Evolutionary conservation across 73 alveolate genomes (phyloP).

Genomic region (Tetrahymena borealis): DNA sequence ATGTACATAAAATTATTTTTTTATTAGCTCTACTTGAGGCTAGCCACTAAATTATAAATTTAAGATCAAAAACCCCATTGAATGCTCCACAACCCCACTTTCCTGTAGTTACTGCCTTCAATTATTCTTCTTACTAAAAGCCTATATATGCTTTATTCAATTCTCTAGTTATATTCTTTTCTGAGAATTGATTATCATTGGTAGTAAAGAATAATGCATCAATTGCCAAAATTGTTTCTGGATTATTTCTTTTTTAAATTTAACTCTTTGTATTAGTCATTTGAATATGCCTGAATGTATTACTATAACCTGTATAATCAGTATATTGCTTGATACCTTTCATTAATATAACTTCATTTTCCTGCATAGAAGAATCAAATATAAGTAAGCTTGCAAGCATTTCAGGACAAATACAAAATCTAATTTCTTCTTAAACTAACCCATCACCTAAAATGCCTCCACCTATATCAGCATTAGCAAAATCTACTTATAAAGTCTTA

Average conservation of each 20-base stretch:
- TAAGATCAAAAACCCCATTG: slow-evolving; percentile 42
- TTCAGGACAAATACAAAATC: slow-evolving; percentile 70
- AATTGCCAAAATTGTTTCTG: slow-evolving; percentile 41
- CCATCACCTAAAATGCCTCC: slow-evolving; percentile 74
- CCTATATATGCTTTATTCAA: slow-evolving; percentile 45
- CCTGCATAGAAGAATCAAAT: slow-evolving; percentile 60
- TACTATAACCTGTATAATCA: slow-evolving; percentile 57
- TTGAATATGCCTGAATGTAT: background rate
- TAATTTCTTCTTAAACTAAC: slow-evolving; percentile 72
- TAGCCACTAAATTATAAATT: slow-evolving; percentile 47
- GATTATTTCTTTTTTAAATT: background rate
- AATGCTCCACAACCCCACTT: slow-evolving; percentile 71
- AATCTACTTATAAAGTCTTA: slow-evolving; percentile 33
- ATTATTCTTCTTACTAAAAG: background rate
- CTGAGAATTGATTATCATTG: slow-evolving; percentile 16
- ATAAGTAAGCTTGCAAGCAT: slow-evolving; percentile 42
- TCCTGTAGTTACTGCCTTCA: slow-evolving; percentile 42
- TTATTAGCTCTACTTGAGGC: slow-evolving; percentile 33
- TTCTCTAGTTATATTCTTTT: slow-evolving; percentile 26
- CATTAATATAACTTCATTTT: slow-evolving; percentile 63
- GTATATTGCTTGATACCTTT: slow-evolving; percentile 60
- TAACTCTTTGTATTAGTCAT: background rate
- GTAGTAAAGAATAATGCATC: slow-evolving; percentile 44
- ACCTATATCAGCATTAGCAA: slow-evolving; percentile 75
- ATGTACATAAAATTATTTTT: slow-evolving; percentile 40